Conservation (phyloP, 192 early-diverging fungal species). For the Gonapodya prolifera region DNA sequence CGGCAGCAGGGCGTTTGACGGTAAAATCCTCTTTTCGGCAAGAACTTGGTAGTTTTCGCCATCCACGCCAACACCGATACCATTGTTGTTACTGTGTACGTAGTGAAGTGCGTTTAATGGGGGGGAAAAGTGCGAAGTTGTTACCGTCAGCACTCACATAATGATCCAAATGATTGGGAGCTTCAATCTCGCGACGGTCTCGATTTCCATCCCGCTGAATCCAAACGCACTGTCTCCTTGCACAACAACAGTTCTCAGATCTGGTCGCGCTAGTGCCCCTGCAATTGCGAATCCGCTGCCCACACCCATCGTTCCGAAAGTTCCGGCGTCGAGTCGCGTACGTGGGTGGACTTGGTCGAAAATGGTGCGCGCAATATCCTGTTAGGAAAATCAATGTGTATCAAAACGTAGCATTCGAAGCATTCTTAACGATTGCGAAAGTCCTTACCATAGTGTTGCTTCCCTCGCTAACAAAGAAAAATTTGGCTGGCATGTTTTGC, state of each 20-base stretch:
- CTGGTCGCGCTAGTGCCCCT: neutral
- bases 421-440: neutral
- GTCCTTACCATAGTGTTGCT: conserved; percentile 50
- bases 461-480: conserved; percentile 44
- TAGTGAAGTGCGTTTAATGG: too few relatives aligned
- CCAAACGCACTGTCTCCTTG: conserved; percentile 69
- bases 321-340: conserved; percentile 56
- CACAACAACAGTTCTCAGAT: neutral
- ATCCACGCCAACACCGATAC: conserved; percentile 58
- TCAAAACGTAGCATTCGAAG: neutral
- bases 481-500: conserved; percentile 27
- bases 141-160: conserved; percentile 21
- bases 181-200: conserved; percentile 47
- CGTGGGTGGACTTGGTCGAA: conserved; percentile 48
- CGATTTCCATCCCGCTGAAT: conserved; percentile 65
- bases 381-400: neutral
- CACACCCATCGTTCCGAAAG: conserved; percentile 60
- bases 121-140: too few relatives aligned
- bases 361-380: conserved; percentile 55
- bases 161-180: conserved; percentile 58
- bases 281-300: neutral
- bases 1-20: conserved; percentile 46
- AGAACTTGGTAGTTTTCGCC: conserved; percentile 27
- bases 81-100: conserved; percentile 45
- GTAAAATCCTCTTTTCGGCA: conserved; percentile 23